Evolutionary conservation across 495 filamentous ascomycete species (phyloP).

Genomic region (Hyphodiscus hymeniophilus): DNA sequence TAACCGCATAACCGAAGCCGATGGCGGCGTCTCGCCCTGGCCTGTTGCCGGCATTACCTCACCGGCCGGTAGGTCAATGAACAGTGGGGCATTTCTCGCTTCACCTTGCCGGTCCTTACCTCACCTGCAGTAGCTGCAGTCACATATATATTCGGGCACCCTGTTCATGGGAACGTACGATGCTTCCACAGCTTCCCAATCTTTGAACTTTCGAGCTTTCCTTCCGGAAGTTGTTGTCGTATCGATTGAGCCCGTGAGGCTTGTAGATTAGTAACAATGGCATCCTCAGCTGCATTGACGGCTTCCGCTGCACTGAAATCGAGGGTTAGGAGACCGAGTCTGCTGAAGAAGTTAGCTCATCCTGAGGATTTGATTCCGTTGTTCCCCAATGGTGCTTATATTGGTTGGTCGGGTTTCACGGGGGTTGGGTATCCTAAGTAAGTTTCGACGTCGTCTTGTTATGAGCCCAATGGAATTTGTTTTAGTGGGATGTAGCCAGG

Average conservation of each 20-base stretch:
- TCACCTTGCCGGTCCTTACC: too few relatives aligned
- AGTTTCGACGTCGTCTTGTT: slow-evolving; percentile 22
- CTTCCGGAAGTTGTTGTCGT: neutral
- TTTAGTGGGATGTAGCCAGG: neutral
- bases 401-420: slow-evolving; percentile 89
- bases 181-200: neutral
- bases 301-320: slow-evolving; percentile 65
- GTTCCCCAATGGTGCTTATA: slow-evolving; percentile 75
- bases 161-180: slow-evolving; percentile 12
- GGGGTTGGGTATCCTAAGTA: slow-evolving; percentile 88
- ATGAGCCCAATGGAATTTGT: neutral
- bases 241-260: neutral
- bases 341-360: slow-evolving; percentile 70
- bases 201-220: slow-evolving; percentile 1
- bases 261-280: slow-evolving; percentile 3
- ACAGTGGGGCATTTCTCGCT: slow-evolving; percentile 6
- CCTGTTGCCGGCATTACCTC: too few relatives aligned
- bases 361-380: slow-evolving; percentile 72
- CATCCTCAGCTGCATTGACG: slow-evolving; percentile 13
- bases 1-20: slow-evolving; percentile 11
- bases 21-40: slow-evolving; percentile 12
- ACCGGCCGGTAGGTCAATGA: too few relatives aligned
- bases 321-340: slow-evolving; percentile 65
- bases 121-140: too few relatives aligned
- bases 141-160: too few relatives aligned